Conservation (phyloP, 768 basidiomycete species). For the Russula dissimulans region DNA sequence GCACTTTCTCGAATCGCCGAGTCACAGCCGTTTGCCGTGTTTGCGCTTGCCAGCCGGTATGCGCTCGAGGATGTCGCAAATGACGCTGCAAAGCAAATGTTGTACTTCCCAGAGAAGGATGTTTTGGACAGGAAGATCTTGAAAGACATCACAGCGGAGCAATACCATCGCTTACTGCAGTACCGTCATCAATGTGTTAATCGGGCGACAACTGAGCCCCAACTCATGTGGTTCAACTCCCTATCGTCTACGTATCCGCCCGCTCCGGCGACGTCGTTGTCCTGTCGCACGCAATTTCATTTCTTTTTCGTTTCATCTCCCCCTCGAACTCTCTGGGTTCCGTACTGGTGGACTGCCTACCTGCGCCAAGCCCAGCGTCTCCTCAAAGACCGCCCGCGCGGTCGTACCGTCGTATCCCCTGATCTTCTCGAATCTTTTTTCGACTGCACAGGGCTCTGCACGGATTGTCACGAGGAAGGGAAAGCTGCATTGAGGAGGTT, state of each 20-base stretch:
- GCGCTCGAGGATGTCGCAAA: constrained; percentile 13
- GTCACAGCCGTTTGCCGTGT: constrained; percentile 7
- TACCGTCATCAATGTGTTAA: constrained; percentile 11
- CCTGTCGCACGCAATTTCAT: constrained; percentile 15
- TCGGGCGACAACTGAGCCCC: constrained; percentile 9
- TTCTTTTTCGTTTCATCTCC: constrained; percentile 12
- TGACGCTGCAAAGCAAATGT: constrained; percentile 11
- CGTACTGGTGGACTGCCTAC: constrained; percentile 16
- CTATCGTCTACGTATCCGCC: constrained; percentile 1
- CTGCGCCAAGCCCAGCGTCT: constrained; percentile 4
- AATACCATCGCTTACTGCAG: constrained; percentile 11
- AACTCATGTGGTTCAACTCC: constrained; percentile 12
- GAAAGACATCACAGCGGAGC: constrained; percentile 9
- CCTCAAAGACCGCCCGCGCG: constrained; percentile 14
- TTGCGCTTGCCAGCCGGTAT: constrained; percentile 15
- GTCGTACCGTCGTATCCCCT: constrained; percentile 6
- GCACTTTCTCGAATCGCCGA: constrained; percentile 8
- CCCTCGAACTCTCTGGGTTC: constrained; percentile 16
- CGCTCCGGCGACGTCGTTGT: constrained; percentile 5
- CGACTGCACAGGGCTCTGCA: neutral
- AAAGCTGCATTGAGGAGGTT: constrained; percentile 9
- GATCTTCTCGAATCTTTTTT: constrained; percentile 8
- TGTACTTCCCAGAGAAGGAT: constrained; percentile 1
- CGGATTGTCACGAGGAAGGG: constrained; percentile 15
- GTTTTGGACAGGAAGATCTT: neutral